Percentiles rank a stretch among this genome's conserved stretches.
Conservation (phyloP, 2,329 filamentous ascomycete genomes). For the Monilinia polystroma region DNA sequence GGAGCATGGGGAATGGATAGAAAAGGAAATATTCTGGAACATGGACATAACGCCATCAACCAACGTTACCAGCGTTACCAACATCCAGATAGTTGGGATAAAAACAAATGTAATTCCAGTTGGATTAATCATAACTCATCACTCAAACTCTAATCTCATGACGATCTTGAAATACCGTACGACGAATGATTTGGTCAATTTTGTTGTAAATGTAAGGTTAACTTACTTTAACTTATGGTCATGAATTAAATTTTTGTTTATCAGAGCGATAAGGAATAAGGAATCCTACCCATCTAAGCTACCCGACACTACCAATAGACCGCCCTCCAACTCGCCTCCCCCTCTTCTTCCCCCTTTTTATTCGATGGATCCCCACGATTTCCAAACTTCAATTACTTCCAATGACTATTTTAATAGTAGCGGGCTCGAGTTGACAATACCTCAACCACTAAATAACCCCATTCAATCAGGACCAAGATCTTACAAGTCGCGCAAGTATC, state of each 20-base stretch:
- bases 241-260: background rate
- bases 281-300: too few relatives aligned
- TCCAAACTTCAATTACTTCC: slow-evolving; percentile 8
- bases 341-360: background rate
- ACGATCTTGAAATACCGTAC: background rate
- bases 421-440: background rate
- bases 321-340: background rate
- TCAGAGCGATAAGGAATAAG: slow-evolving; percentile 8
- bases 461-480: slow-evolving; percentile 37
- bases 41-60: slow-evolving; percentile 3
- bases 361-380: slow-evolving; percentile 15
- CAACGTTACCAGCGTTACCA: slow-evolving; percentile 2
- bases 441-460: slow-evolving; percentile 31
- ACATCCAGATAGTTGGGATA: slow-evolving; percentile 4
- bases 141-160: background rate
- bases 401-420: slow-evolving; percentile 2
- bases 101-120: slow-evolving; percentile 7
- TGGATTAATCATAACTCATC: background rate
- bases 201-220: background rate
- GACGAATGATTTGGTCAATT: slow-evolving; percentile 12
- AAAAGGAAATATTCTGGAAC: slow-evolving; percentile 12
- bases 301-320: background rate
- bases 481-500: slow-evolving; percentile 40
- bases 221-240: too few relatives aligned
- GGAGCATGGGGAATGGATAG: background rate